A percentile compares a stretch with the other conserved stretches of the same genome.
These are phyloP conservation scores for Cercospora citrullina DNA, from an alignment of 2,329 filamentous ascomycete species.

Conservation along the genomic window DNA sequence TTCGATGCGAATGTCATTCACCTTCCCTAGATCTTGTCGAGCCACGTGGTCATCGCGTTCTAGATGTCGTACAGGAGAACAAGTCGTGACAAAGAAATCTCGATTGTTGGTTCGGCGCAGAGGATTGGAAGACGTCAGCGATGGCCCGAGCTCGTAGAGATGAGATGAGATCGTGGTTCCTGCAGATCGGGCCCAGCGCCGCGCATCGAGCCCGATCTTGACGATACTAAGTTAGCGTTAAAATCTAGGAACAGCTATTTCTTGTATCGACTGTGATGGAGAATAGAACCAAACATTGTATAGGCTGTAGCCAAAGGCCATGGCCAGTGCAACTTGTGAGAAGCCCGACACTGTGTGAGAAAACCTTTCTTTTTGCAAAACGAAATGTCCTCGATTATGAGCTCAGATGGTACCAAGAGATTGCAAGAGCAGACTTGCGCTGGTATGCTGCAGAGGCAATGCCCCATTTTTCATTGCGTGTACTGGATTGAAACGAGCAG, in stretches of 20 bases:
- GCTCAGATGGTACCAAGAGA: neutral
- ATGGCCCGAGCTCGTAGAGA: conserved; percentile 7
- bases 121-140: conserved; percentile 1
- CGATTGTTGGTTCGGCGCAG: neutral
- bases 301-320: no score
- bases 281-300: neutral
- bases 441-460: neutral
- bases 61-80: neutral
- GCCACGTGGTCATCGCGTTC: neutral
- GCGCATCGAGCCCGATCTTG: conserved; percentile 1
- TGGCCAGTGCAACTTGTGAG: no score
- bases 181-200: conserved; percentile 3
- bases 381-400: no score
- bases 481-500: no score
- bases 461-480: no score
- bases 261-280: neutral
- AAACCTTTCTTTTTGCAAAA: no score
- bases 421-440: neutral
- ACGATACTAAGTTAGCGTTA: neutral
- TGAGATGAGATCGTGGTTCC: no score
- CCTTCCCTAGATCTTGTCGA: neutral
- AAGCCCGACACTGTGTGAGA: no score
- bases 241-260: neutral
- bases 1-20: neutral
- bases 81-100: neutral